Conservation (phyloP, 1,139 yeast species). For the Diutina pseudorugosa region DNA sequence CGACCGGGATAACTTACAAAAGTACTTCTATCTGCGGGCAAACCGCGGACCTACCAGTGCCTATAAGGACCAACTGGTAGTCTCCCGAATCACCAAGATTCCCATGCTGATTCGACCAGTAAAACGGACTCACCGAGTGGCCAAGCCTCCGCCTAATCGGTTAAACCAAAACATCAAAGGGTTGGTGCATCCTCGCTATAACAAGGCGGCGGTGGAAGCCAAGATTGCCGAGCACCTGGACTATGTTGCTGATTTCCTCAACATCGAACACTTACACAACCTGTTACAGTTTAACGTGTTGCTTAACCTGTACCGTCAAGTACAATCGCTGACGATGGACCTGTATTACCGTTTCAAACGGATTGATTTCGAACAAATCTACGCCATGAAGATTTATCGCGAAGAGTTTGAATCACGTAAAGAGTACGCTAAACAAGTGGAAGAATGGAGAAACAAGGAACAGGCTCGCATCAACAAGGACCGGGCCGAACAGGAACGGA, state of each 20-base stretch:
- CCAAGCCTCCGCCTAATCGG: conserved; percentile 11
- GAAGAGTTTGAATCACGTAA: conserved; percentile 9
- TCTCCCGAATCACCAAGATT: conserved; percentile 27
- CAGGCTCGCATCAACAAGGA: neutral
- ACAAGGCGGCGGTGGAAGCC: conserved; percentile 20
- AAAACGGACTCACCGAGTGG: conserved; percentile 9
- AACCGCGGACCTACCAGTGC: conserved; percentile 38
- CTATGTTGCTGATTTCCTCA: conserved; percentile 25
- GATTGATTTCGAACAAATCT: conserved; percentile 28
- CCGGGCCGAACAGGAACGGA: neutral
- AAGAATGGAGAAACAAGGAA: neutral
- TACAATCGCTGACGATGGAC: conserved; percentile 29
- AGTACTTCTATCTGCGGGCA: conserved; percentile 28
- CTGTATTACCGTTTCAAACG: conserved; percentile 26
- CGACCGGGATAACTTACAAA: conserved; percentile 9
- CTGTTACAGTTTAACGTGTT: conserved; percentile 30
- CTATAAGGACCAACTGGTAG: conserved; percentile 33
- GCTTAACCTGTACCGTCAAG: conserved; percentile 28
- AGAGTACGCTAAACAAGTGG: conserved; percentile 5
- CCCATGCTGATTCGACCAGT: conserved; percentile 8
- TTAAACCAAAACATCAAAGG: conserved; percentile 24
- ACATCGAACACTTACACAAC: conserved; percentile 34
- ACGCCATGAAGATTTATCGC: conserved; percentile 10
- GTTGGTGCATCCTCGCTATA: conserved; percentile 23
- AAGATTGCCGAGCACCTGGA: conserved; percentile 18